phyloP scores from a whole-genome alignment of 139 green algal species.

The Coccomyxa sp. region DNA sequence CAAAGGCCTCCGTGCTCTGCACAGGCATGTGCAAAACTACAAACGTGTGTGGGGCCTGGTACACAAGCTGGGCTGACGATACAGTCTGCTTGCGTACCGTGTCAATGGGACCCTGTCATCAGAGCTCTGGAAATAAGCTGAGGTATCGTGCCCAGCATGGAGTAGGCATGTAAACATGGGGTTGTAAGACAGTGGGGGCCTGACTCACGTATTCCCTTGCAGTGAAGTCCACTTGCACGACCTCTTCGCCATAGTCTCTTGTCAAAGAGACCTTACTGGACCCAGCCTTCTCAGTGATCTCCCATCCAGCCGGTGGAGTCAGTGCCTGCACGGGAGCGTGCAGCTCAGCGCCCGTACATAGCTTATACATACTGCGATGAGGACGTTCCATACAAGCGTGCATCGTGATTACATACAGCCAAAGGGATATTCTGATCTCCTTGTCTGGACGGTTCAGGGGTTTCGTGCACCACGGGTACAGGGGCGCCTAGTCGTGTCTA shows the following conservation, averaged over 20 bases:
- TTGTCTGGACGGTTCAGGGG: not conserved
- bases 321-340: not conserved
- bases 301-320: not conserved
- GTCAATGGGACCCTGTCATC: not conserved
- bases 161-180: not conserved
- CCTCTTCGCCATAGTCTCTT: not conserved
- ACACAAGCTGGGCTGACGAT: not conserved
- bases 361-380: not conserved
- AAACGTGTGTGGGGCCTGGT: not conserved
- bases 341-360: not conserved
- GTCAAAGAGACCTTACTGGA: not conserved
- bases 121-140: not conserved
- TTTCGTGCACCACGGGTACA: too few species aligned
- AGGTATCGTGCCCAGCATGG: not conserved
- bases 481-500: not conserved
- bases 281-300: not conserved
- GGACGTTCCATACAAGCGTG: not conserved
- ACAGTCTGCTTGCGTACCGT: not conserved
- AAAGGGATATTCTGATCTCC: not conserved
- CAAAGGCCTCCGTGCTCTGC: not conserved
- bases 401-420: not conserved
- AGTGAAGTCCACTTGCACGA: not conserved
- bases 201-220: not conserved
- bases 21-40: not conserved
- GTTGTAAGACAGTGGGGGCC: too few species aligned